Percentiles rank a stretch among this genome's conserved stretches.
phyloP scores from a whole-genome alignment of 2,329 filamentous ascomycete genomes.

The Cladophialophora psammophila region DNA sequence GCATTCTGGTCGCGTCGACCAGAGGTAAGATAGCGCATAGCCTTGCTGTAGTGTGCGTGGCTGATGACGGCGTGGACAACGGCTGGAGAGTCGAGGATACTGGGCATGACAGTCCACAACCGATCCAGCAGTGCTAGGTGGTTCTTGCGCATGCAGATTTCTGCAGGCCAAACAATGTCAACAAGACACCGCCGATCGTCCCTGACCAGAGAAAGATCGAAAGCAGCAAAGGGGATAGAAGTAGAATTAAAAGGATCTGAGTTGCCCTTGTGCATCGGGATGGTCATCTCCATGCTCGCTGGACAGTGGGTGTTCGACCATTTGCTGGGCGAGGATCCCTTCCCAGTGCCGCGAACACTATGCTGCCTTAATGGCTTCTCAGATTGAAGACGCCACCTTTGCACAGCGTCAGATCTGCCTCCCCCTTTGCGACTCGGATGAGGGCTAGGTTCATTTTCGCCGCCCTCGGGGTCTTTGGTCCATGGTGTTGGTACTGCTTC shows the following conservation, averaged over 20 bases:
- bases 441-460: background rate
- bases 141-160: slow-evolving; percentile 8
- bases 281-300: background rate
- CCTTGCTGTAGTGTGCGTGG: slow-evolving; percentile 2
- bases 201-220: background rate
- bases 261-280: slow-evolving; percentile 13
- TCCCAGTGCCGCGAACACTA: no score
- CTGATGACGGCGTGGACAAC: slow-evolving; percentile 4
- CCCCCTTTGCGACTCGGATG: background rate
- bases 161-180: slow-evolving; percentile 1
- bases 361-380: background rate
- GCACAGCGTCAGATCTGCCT: background rate
- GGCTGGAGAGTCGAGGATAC: background rate
- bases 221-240: background rate
- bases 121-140: background rate
- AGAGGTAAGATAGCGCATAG: background rate
- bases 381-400: background rate
- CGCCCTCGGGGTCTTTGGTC: background rate
- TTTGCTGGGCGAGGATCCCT: background rate
- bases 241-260: slow-evolving; percentile 9
- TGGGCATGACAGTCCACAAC: slow-evolving; percentile 12
- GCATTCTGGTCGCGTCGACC: background rate
- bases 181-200: background rate
- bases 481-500: background rate
- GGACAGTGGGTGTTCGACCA: background rate